Conservation (phyloP, 106 monocot genomes). For the Narthecium ossifragum region DNA sequence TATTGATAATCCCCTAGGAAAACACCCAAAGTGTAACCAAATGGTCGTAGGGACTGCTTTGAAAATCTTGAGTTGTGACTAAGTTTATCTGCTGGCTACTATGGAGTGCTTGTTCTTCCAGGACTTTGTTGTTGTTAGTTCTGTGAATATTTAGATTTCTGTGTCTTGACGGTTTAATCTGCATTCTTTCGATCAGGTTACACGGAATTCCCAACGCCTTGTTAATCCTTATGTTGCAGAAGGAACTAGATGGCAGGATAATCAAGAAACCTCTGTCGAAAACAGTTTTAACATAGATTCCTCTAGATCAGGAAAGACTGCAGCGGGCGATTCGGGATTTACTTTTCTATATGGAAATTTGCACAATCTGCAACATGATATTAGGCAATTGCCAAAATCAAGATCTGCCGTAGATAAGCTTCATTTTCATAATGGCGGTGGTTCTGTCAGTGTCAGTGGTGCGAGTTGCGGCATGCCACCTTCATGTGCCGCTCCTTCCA, state of each 20-base stretch:
- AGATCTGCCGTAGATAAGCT: conserved; percentile 13
- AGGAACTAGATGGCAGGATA: conserved; percentile 6
- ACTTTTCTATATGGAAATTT: conserved; percentile 38
- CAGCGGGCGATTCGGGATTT: conserved; percentile 31
- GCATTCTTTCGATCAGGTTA: not conserved
- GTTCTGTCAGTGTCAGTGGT: conserved; percentile 5
- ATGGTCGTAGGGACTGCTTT: too few species aligned
- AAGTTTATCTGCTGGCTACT: too few species aligned
- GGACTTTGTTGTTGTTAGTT: too few species aligned
- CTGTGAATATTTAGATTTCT: too few species aligned
- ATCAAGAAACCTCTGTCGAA: conserved; percentile 28
- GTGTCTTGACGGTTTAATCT: not conserved
- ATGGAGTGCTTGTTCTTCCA: too few species aligned
- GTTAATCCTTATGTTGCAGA: conserved; percentile 18
- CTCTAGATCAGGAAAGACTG: conserved; percentile 21
- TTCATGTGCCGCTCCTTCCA: conserved; percentile 10
- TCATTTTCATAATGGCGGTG: conserved; percentile 9
- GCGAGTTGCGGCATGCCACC: conserved; percentile 16
- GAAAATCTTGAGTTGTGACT: too few species aligned
- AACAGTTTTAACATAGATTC: conserved; percentile 28
- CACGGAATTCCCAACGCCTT: not conserved
- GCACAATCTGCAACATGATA: conserved; percentile 10
- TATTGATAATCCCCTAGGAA: too few species aligned
- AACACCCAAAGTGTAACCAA: too few species aligned
- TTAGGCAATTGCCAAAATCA: conserved; percentile 17